A percentile compares a stretch with the other conserved stretches of the same genome.
Conservation (phyloP, 768 basidiomycete genomes). For the Baorangia bicolor region DNA sequence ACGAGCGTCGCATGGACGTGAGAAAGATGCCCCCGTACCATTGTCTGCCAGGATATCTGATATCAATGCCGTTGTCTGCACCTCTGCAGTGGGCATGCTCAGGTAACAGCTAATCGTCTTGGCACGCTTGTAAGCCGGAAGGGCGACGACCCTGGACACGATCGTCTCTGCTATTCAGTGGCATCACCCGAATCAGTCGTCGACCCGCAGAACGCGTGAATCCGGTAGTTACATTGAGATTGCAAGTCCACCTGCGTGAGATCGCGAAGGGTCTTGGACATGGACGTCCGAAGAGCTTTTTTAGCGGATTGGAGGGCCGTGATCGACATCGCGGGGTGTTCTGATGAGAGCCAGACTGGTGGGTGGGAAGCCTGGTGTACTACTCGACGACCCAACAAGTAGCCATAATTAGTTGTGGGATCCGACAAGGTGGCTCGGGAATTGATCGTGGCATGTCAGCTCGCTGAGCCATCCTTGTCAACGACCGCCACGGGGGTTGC, state of each 20-base stretch:
- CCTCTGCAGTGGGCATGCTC: conserved; percentile 74
- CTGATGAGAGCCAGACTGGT: not conserved
- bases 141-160: conserved; percentile 43
- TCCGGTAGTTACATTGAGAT: conserved; percentile 52
- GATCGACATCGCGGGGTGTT: conserved; percentile 26
- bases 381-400: not conserved
- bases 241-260: conserved; percentile 47
- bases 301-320: conserved; percentile 35
- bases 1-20: not conserved
- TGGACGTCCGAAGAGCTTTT: conserved; percentile 57
- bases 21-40: conserved; percentile 39
- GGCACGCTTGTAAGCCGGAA: conserved; percentile 50
- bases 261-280: conserved; percentile 44
- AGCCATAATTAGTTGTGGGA: not conserved
- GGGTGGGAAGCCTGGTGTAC: not conserved
- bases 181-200: conserved; percentile 3
- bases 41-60: conserved; percentile 47
- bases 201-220: not conserved
- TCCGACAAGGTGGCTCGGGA: conserved; percentile 18
- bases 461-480: conserved; percentile 5
- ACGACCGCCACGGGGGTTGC: conserved; percentile 21
- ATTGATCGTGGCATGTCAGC: not conserved
- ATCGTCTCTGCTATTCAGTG: conserved; percentile 35
- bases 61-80: conserved; percentile 55
- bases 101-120: conserved; percentile 70